Conservation (phyloP, 2,329 filamentous ascomycete genomes). For the Colletotrichum agaves region DNA sequence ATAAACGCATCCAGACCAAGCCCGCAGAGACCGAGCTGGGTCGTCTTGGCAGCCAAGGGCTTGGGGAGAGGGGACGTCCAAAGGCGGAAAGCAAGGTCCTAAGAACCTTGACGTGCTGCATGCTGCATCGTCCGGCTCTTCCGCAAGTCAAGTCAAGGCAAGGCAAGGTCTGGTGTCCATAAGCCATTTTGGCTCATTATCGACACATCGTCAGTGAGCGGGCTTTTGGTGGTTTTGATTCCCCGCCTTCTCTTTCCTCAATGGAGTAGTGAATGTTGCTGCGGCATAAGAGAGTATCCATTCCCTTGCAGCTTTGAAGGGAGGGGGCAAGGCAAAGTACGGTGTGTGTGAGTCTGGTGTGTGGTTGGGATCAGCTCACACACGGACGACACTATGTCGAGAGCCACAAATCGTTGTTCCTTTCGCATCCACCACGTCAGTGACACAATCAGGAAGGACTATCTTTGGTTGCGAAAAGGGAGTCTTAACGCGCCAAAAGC, state of each 20-base stretch:
- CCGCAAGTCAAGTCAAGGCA: neutral
- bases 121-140: conserved; percentile 30
- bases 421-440: neutral
- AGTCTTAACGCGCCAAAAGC: neutral
- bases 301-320: conserved; percentile 9
- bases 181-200: conserved; percentile 10
- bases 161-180: neutral
- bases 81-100: conserved; percentile 11
- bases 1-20: conserved; percentile 11
- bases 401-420: too few species aligned
- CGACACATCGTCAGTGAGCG: neutral
- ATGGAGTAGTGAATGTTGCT: conserved; percentile 8
- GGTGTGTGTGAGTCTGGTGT: neutral
- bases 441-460: neutral
- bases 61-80: conserved; percentile 2
- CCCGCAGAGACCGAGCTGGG: conserved; percentile 14
- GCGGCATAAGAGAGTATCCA: conserved; percentile 5
- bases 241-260: neutral
- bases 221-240: neutral
- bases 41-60: conserved; percentile 30
- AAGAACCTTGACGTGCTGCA: conserved; percentile 35
- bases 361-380: neutral
- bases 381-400: neutral
- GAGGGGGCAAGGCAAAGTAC: neutral
- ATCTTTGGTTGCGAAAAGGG: neutral